phyloP scores from a whole-genome alignment of 31 red algal species.

The Porphyra umbilicalis region DNA sequence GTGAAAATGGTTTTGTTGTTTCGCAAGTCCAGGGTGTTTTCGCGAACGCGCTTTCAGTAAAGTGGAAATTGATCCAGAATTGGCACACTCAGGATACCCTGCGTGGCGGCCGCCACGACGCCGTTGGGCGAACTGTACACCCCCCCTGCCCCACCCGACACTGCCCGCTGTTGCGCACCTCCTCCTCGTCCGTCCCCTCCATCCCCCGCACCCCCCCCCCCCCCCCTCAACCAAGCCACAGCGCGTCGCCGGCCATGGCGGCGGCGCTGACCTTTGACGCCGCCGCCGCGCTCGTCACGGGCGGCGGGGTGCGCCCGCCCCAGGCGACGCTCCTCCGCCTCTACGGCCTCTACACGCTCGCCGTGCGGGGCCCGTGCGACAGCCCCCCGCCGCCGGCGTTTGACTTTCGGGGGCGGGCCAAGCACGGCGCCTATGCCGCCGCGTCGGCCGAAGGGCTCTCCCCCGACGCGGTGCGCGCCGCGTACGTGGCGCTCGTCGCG shows the following conservation, averaged over 20 bases:
- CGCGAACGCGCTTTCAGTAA: too few species aligned
- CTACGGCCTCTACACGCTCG: background rate
- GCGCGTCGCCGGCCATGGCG: too few species aligned
- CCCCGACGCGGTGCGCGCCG: background rate
- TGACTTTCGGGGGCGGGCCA: background rate
- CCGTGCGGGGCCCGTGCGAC: background rate
- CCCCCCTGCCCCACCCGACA: background rate
- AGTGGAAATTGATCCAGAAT: too few species aligned
- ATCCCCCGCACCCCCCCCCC: background rate
- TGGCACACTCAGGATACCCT: too few species aligned
- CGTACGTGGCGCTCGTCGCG: background rate
- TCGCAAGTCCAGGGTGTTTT: too few species aligned
- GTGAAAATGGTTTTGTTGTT: too few species aligned
- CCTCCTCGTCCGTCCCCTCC: background rate
- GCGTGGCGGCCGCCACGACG: too few species aligned
- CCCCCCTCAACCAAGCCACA: background rate
- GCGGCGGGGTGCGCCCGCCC: background rate
- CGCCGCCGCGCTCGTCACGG: background rate
- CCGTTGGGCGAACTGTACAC: too few species aligned
- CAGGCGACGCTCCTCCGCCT: background rate
- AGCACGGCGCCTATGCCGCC: background rate
- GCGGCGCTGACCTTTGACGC: background rate
- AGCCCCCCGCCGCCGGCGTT: background rate
- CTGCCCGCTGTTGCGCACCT: background rate
- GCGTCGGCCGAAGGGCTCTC: background rate